Evolutionary conservation across 1,284 basidiomycete species (phyloP).

Genomic region (Puccinia coronata): DNA sequence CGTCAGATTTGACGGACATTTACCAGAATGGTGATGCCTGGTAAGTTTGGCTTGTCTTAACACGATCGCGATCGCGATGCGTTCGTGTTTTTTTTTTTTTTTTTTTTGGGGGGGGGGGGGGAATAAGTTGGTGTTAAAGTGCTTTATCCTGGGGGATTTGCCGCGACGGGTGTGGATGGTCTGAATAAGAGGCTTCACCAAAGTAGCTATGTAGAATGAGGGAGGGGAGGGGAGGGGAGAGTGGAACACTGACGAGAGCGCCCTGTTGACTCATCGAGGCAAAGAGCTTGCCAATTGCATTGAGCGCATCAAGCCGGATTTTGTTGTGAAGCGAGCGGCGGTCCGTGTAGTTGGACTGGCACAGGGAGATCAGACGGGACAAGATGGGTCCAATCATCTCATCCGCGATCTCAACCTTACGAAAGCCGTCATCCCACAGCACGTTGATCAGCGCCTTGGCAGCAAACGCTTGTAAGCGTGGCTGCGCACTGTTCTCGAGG

Average conservation of each 20-base stretch:
- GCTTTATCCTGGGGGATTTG: too few relatives aligned
- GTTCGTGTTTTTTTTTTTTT: too few relatives aligned
- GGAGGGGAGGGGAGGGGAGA: neutral
- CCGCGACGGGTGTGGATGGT: too few relatives aligned
- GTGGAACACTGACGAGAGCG: neutral
- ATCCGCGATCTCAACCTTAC: constrained; percentile 22
- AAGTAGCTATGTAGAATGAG: neutral
- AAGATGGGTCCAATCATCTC: constrained; percentile 32
- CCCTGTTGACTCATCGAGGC: constrained; percentile 21
- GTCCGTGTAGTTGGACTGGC: constrained; percentile 24
- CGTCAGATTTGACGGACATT: too few relatives aligned
- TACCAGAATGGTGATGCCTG: neutral
- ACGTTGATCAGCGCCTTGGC: constrained; percentile 37
- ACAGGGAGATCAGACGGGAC: constrained; percentile 3
- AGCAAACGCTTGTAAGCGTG: constrained; percentile 31
- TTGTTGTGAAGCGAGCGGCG: constrained; percentile 16
- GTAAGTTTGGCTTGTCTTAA: too few relatives aligned
- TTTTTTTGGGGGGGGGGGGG: too few relatives aligned
- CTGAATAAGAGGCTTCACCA: too few relatives aligned
- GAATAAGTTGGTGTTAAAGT: too few relatives aligned
- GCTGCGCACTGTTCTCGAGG: too few relatives aligned
- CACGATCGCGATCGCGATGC: too few relatives aligned
- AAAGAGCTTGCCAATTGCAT: constrained; percentile 23
- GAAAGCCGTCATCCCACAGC: constrained; percentile 20
- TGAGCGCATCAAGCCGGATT: constrained; percentile 29